Percentiles rank a stretch among this genome's conserved stretches.
phyloP scores from a whole-genome alignment of 768 basidiomycete genomes.

The Tulasnella calospora region DNA sequence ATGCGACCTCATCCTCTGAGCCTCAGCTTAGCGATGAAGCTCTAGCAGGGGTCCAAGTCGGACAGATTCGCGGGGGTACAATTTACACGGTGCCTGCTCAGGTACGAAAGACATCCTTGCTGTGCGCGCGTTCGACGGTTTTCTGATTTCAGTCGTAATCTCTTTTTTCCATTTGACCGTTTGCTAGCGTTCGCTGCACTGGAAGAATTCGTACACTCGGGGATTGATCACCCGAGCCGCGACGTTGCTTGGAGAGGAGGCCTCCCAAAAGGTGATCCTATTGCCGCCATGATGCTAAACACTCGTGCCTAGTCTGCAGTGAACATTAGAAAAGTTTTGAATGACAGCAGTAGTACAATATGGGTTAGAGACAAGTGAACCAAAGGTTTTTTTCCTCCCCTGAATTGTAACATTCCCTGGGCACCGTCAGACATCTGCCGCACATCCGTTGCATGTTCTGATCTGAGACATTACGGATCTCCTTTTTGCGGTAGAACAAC shows the following conservation, averaged over 20 bases:
- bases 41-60: not conserved
- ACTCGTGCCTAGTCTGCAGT: not conserved
- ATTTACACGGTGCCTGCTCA: slow-evolving; percentile 7
- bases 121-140: not conserved
- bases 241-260: slow-evolving; percentile 12
- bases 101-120: not conserved
- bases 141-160: not conserved
- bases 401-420: too few relatives aligned
- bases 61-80: not conserved
- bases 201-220: not conserved
- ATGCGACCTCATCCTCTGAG: not conserved
- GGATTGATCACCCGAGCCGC: slow-evolving; percentile 9
- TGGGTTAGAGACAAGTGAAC: not conserved
- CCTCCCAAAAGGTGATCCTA: slow-evolving; percentile 1
- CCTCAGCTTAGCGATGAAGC: not conserved
- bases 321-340: not conserved
- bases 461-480: too few relatives aligned
- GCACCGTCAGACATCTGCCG: too few relatives aligned
- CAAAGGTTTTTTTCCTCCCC: too few relatives aligned
- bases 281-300: not conserved
- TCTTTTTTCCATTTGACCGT: not conserved
- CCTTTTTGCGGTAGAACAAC: too few relatives aligned
- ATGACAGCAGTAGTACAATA: not conserved
- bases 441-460: too few relatives aligned
- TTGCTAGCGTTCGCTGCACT: not conserved